A percentile compares a stretch with the other conserved stretches of the same genome.
Evolutionary conservation across 2,329 filamentous ascomycete genomes (phyloP).

Genomic region (Epichloe sp.): DNA sequence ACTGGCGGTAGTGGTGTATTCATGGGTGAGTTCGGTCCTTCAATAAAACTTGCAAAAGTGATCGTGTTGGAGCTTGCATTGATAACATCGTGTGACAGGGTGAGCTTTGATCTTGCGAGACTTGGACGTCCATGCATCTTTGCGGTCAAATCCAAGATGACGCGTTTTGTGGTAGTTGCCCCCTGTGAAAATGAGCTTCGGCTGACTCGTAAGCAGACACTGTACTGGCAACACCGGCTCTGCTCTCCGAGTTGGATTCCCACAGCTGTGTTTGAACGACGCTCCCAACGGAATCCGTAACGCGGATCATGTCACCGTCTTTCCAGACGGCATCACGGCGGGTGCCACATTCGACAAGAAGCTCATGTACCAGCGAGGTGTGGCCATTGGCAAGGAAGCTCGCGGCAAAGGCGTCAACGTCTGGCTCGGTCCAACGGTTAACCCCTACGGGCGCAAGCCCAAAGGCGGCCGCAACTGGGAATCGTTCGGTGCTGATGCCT

Average conservation of each 20-base stretch:
- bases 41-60: neutral
- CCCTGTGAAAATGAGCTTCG: neutral
- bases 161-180: neutral
- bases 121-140: neutral
- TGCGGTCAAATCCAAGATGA: neutral
- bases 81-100: slow-evolving; percentile 1
- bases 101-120: neutral
- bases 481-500: slow-evolving; percentile 57
- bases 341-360: slow-evolving; percentile 65
- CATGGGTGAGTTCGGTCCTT: slow-evolving; percentile 39
- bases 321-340: slow-evolving; percentile 65
- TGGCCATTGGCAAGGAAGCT: slow-evolving; percentile 57
- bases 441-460: slow-evolving; percentile 58
- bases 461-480: slow-evolving; percentile 66
- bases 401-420: slow-evolving; percentile 62
- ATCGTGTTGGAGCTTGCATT: neutral
- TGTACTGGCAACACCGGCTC: slow-evolving; percentile 71
- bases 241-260: slow-evolving; percentile 55
- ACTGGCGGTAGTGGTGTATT: slow-evolving; percentile 57
- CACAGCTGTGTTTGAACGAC: slow-evolving; percentile 60
- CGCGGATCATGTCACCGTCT: slow-evolving; percentile 64
- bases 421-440: slow-evolving; percentile 57
- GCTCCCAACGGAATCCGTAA: slow-evolving; percentile 57
- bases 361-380: slow-evolving; percentile 54
- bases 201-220: slow-evolving; percentile 24